Evolutionary conservation across 2,329 filamentous ascomycete genomes (phyloP).

Genomic region (Phyllosticta citrichinensis): DNA sequence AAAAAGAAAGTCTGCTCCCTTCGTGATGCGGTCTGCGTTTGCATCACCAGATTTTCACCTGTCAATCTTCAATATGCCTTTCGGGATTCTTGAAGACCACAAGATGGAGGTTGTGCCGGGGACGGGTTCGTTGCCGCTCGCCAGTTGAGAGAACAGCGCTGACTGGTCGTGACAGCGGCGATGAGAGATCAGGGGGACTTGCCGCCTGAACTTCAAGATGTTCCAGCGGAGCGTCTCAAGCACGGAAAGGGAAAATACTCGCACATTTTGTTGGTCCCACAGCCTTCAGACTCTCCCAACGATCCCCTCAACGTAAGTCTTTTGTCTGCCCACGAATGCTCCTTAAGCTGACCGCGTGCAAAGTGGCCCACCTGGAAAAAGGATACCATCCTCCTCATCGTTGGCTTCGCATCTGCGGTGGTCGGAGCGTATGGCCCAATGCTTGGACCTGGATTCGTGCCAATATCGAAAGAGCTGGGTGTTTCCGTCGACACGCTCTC

Average conservation of each 20-base stretch:
- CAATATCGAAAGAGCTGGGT: conserved; percentile 34
- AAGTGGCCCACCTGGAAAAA: conserved; percentile 72
- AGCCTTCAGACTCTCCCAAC: conserved; percentile 40
- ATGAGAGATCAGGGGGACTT: conserved; percentile 39
- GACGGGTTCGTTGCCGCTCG: conserved; percentile 28
- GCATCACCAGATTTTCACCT: neutral
- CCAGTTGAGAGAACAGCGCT: neutral
- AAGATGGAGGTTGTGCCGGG: conserved; percentile 39
- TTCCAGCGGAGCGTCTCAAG: conserved; percentile 30
- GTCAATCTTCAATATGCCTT: conserved; percentile 30
- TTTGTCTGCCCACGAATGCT: neutral
- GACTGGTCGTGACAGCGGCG: conserved; percentile 25
- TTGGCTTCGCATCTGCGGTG: conserved; percentile 37
- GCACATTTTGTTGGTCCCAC: conserved; percentile 28
- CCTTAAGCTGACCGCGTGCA: neutral
- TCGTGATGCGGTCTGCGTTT: neutral
- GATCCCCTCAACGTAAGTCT: conserved; percentile 37
- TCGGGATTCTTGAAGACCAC: conserved; percentile 39
- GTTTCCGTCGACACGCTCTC: conserved; percentile 36
- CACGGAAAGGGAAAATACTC: conserved; percentile 21
- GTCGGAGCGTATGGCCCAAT: conserved; percentile 44
- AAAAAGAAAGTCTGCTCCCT: neutral
- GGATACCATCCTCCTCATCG: conserved; percentile 57
- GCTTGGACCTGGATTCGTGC: conserved; percentile 41
- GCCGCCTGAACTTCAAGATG: conserved; percentile 34